phyloP scores from a whole-genome alignment of 768 basidiomycete genomes.

The Suillus subluteus region DNA sequence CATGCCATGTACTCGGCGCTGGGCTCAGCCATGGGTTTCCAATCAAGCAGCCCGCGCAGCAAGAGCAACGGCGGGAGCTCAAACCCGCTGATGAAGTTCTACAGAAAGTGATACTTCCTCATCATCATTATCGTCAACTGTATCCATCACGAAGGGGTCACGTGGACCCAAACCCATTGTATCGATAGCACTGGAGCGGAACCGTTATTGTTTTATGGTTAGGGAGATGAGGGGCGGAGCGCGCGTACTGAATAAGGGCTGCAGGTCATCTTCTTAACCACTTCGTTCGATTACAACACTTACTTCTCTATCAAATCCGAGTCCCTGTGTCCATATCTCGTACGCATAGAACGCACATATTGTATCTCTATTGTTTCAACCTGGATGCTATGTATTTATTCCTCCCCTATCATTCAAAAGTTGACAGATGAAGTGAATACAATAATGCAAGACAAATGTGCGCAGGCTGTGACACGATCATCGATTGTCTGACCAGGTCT shows the following conservation, averaged over 20 bases:
- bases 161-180: constrained; percentile 21
- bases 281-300: constrained; percentile 10
- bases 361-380: constrained; percentile 25
- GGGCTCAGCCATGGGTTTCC: constrained; percentile 32
- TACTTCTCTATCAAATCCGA: constrained; percentile 15
- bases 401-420: constrained; percentile 1
- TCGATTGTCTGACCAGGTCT: not conserved
- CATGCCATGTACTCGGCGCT: constrained; percentile 64
- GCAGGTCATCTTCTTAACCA: constrained; percentile 14
- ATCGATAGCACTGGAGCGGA: constrained; percentile 25
- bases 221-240: constrained; percentile 12
- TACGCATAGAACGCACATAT: constrained; percentile 21
- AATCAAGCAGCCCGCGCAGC: constrained; percentile 27
- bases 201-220: constrained; percentile 13
- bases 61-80: constrained; percentile 29
- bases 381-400: constrained; percentile 13
- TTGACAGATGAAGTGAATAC: constrained; percentile 1
- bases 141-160: constrained; percentile 13
- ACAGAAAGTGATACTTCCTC: constrained; percentile 28
- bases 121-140: constrained; percentile 12
- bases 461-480: not conserved
- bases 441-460: constrained; percentile 7
- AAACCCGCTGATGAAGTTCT: constrained; percentile 41
- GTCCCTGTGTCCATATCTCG: constrained; percentile 24
- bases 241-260: constrained; percentile 4